Evolutionary conservation across 169 alveolate genomes (phyloP).

Genomic region (Cyclospora cayetanensis): DNA sequence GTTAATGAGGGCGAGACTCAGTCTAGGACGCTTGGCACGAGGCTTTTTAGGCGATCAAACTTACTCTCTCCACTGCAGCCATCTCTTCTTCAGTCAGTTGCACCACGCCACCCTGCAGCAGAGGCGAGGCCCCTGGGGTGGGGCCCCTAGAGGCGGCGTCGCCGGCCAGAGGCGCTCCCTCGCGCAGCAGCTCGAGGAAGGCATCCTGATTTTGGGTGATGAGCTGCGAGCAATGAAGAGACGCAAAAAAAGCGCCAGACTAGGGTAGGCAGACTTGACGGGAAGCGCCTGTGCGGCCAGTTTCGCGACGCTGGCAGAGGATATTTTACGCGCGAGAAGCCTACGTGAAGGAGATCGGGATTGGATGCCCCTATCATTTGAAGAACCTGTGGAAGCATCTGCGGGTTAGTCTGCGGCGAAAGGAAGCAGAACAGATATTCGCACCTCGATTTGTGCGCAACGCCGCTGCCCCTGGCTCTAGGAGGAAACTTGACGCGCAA

Average conservation of each 20-base stretch:
- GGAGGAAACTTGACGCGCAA: neutral
- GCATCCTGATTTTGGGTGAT: constrained; percentile 89
- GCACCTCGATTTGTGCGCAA: neutral
- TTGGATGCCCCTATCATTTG: constrained; percentile 86
- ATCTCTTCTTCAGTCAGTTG: constrained; percentile 91
- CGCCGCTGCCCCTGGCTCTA: neutral
- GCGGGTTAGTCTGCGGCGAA: constrained; percentile 87
- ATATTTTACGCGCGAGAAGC: neutral
- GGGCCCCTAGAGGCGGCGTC: constrained; percentile 48
- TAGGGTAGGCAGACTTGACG: neutral
- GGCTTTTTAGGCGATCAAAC: neutral
- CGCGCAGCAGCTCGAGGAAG: constrained; percentile 82
- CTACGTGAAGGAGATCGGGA: constrained; percentile 87
- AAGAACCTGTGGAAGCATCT: constrained; percentile 85
- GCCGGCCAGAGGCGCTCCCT: constrained; percentile 55
- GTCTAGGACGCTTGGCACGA: too few relatives aligned
- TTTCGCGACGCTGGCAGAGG: neutral
- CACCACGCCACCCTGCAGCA: constrained; percentile 64
- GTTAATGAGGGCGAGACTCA: too few relatives aligned
- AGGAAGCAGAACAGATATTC: neutral
- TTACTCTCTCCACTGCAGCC: constrained; percentile 86
- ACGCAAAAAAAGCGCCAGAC: neutral
- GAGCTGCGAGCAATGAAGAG: constrained; percentile 17
- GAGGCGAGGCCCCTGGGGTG: constrained; percentile 56
- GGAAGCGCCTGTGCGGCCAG: neutral